A percentile compares a stretch with the other conserved stretches of the same genome.
phyloP scores from a whole-genome alignment of 116 monocot genomes.

The Trichopus zeylanicus region DNA sequence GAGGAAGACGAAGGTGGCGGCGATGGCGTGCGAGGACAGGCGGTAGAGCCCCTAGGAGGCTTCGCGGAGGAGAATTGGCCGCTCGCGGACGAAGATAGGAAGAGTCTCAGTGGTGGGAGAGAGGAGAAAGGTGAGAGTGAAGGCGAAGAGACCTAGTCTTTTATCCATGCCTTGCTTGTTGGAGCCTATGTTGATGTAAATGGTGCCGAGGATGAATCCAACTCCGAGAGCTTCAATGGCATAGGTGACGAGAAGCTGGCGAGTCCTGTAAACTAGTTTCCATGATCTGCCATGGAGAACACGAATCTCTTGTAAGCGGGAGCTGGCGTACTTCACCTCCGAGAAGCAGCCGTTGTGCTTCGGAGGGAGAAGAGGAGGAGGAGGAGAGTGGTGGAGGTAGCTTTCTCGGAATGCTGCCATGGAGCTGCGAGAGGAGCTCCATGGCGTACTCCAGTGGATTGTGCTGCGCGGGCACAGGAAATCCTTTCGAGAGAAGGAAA shows the following conservation, averaged over 20 bases:
- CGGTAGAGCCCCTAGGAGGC: conserved; percentile 75
- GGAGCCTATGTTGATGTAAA: conserved; percentile 60
- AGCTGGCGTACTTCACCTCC: conserved; percentile 38
- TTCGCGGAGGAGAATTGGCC: conserved; percentile 73
- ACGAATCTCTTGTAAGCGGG: conserved; percentile 42
- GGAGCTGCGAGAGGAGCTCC: conserved; percentile 36
- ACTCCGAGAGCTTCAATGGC: conserved; percentile 64
- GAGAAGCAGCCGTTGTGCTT: background rate
- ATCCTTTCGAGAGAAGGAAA: conserved; percentile 39
- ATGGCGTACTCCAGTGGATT: conserved; percentile 84
- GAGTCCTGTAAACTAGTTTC: conserved; percentile 60
- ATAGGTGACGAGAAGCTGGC: conserved; percentile 79
- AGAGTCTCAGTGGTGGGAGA: conserved; percentile 89
- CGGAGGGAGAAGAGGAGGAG: background rate
- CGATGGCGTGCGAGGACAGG: conserved; percentile 77
- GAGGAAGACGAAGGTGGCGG: conserved; percentile 79
- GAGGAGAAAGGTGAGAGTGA: conserved; percentile 92
- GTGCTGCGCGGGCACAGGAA: conserved; percentile 59
- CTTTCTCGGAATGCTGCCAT: conserved; percentile 18
- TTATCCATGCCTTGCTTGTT: conserved; percentile 63
- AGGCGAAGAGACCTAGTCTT: conserved; percentile 83
- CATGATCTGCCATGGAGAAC: conserved; percentile 51
- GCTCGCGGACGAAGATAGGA: conserved; percentile 77
- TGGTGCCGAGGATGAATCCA: conserved; percentile 68
- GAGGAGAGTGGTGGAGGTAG: conserved; percentile 1